A percentile compares a stretch with the other conserved stretches of the same genome.
phyloP scores from a whole-genome alignment of 208 protist genomes.

The Blastocrithidia nonstop region DNA sequence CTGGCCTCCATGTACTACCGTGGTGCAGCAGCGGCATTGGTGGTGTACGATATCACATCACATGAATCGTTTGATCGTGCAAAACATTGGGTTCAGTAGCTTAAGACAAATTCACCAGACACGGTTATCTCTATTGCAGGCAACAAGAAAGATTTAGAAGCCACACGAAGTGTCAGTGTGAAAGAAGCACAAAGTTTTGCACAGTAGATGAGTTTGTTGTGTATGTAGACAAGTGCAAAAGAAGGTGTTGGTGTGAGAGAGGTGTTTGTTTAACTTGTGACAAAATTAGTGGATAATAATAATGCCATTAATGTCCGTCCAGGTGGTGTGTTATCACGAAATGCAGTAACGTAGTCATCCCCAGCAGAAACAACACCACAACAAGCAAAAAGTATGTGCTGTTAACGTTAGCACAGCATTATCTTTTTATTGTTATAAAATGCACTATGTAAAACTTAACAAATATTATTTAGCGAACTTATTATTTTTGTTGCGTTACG shows the following conservation, averaged over 20 bases:
- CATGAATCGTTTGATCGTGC: conserved; percentile 88
- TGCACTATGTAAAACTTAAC: too few relatives aligned
- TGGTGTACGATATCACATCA: conserved; percentile 95
- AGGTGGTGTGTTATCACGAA: conserved; percentile 56
- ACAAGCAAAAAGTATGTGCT: too few relatives aligned
- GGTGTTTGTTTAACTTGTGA: conserved; percentile 44
- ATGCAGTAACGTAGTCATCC: too few relatives aligned
- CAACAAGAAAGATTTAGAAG: conserved; percentile 91
- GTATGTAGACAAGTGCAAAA: conserved; percentile 57
- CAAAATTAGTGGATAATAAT: conserved; percentile 29
- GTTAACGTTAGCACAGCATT: too few relatives aligned
- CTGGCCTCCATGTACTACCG: conserved; percentile 89
- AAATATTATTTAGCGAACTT: too few relatives aligned
- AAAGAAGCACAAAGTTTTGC: conserved; percentile 41
- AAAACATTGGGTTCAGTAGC: conserved; percentile 93
- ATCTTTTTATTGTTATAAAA: too few relatives aligned
- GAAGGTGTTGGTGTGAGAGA: conserved; percentile 46
- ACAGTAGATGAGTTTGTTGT: conserved; percentile 26
- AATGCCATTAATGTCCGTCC: conserved; percentile 44
- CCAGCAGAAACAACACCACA: too few relatives aligned
- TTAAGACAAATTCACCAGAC: conserved; percentile 78
- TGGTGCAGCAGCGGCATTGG: conserved; percentile 76
- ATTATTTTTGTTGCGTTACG: too few relatives aligned
- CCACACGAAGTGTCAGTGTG: conserved; percentile 18
- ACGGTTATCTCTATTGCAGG: conserved; percentile 87